Base-by-base conservation (phyloP, 2,329 filamentous ascomycete species). In the Botrytis paeoniae region DNA sequence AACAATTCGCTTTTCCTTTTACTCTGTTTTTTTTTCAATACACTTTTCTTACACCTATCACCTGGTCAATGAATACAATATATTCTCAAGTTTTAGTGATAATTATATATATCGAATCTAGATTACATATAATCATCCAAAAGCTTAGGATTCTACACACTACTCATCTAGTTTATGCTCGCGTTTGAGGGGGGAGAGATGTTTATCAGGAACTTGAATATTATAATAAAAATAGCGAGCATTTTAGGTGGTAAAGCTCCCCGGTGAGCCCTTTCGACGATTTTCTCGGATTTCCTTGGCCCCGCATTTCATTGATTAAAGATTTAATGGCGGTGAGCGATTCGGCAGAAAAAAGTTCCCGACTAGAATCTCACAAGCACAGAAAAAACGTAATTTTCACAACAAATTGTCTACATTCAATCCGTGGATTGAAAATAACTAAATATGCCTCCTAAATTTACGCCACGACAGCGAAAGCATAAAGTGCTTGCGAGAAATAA, bases 401-500 rank as follows among this genome's bases (percentile, higher is more conserved):
- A 45, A 43, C 12, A 39, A 45, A 35, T n/a, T 62, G 10, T 35
- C 20, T 61, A n/a, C 39, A 62, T 45, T 20, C 32, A 12, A 35
- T 43, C 22, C 1, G 32, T 54, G 18, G 18, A 37, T 71, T 66
- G 29, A 37, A 57, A 59, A 41, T 37, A 43, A 39, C 12, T 60
- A 73, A 75, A 72, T 72, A 77, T 76, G 73, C 74, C 77, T 66
- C 76, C 76, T 3, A 84, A 87, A 78, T 91, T 89, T 75, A 87
- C 91, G 1, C 88, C 89, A 54, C 85, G 89, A 39, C 88, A 91
- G 83, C 85, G 90, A 74, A 92, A 92, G 82, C 89, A 91, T 81
- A 91, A 89, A 79, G 89, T 89, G 54, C 84, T 92, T 32, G 92
- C 91, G 43, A 89, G 91, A 59, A 84, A 89, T 78, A 87, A 87